phyloP scores from a whole-genome alignment of 2,329 filamentous ascomycete species.

The Paraconiothyrium sp. region DNA sequence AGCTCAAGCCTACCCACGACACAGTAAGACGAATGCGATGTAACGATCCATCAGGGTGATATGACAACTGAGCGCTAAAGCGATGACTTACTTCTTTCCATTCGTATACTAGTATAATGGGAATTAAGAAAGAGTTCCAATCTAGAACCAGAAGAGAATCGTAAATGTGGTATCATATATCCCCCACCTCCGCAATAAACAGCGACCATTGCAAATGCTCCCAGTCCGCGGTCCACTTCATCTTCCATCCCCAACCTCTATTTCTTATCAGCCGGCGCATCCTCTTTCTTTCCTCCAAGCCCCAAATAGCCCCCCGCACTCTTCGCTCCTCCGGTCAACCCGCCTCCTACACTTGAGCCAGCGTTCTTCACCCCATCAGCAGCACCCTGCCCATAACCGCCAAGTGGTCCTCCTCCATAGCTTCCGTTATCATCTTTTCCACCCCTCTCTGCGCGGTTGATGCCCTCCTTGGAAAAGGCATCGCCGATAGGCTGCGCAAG shows the following conservation, averaged over 20 bases:
- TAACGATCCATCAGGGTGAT: too few relatives aligned
- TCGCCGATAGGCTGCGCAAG: conserved; percentile 72
- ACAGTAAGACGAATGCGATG: too few relatives aligned
- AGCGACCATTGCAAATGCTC: background rate
- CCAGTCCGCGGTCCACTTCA: background rate
- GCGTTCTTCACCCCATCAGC: conserved; percentile 45
- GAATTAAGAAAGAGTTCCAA: background rate
- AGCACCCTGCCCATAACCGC: conserved; percentile 43
- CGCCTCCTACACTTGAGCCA: conserved; percentile 31
- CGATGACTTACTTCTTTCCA: background rate
- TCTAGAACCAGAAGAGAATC: background rate
- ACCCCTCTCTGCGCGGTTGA: conserved; percentile 71
- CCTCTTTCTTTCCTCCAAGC: conserved; percentile 25
- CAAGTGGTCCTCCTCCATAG: conserved; percentile 46
- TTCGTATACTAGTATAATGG: background rate
- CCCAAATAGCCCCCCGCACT: conserved; percentile 38
- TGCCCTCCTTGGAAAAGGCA: conserved; percentile 68
- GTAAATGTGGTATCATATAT: conserved; percentile 18
- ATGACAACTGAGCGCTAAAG: too few relatives aligned
- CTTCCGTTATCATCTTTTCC: conserved; percentile 69
- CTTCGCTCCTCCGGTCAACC: conserved; percentile 37
- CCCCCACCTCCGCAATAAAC: background rate
- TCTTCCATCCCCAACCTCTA: background rate
- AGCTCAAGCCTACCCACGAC: too few relatives aligned
- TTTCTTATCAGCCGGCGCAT: conserved; percentile 27